Evolutionary conservation across 2,329 filamentous ascomycete species (phyloP).

Genomic region (Ilyonectria robusta): DNA sequence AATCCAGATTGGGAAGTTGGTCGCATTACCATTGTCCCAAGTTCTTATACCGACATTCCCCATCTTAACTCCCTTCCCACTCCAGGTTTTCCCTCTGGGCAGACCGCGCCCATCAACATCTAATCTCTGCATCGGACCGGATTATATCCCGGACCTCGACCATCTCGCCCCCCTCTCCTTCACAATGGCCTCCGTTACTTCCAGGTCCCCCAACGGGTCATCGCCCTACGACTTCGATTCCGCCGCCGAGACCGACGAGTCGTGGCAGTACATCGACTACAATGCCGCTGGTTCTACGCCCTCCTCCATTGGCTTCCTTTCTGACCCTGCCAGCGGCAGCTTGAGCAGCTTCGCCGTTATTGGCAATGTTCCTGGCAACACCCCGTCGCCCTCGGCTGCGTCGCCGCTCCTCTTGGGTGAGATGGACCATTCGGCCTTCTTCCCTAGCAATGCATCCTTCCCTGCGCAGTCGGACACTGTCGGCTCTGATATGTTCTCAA

Average conservation of each 20-base stretch:
- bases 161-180: not conserved
- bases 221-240: constrained; percentile 59
- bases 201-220: constrained; percentile 55
- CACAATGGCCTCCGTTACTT: constrained; percentile 57
- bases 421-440: constrained; percentile 54
- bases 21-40: constrained; percentile 18
- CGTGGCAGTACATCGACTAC: constrained; percentile 61
- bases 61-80: not conserved
- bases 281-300: constrained; percentile 52
- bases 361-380: constrained; percentile 51
- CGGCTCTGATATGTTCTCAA: constrained; percentile 49
- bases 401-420: constrained; percentile 61
- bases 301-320: constrained; percentile 60
- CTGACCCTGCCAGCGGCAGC: constrained; percentile 66
- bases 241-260: constrained; percentile 58
- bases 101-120: not conserved
- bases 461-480: constrained; percentile 38
- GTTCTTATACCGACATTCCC: not conserved
- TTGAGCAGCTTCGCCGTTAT: constrained; percentile 66
- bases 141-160: constrained; percentile 1
- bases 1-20: constrained; percentile 13
- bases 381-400: constrained; percentile 50
- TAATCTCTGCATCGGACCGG: not conserved
- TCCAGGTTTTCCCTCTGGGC: too few relatives aligned
- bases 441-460: constrained; percentile 53